These are phyloP conservation scores for Marasmius oreades DNA, from an alignment of 1,284 basidiomycete species.

Conservation along the genomic window DNA sequence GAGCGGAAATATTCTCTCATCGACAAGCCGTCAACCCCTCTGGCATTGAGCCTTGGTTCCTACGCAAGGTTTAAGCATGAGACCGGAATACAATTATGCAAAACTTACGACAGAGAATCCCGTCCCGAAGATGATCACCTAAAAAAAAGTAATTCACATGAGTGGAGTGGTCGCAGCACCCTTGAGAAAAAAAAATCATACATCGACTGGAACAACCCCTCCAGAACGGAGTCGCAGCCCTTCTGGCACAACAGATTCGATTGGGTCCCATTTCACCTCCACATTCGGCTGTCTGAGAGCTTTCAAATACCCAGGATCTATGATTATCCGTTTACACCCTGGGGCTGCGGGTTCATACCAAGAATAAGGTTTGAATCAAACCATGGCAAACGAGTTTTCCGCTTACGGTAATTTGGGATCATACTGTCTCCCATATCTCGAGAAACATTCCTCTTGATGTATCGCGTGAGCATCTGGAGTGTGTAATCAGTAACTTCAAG, in stretches of 20 bases:
- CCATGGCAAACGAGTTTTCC: neutral
- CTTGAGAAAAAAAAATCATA: neutral
- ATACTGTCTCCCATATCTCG: slow-evolving; percentile 40
- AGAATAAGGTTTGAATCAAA: neutral
- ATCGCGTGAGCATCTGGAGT: slow-evolving; percentile 32
- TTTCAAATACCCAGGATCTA: slow-evolving; percentile 51
- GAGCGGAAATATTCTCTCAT: slow-evolving; percentile 38
- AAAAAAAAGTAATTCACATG: neutral
- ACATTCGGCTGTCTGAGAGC: slow-evolving; percentile 51
- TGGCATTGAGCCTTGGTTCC: slow-evolving; percentile 32
- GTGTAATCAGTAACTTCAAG: too few relatives aligned
- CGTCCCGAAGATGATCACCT: slow-evolving; percentile 45
- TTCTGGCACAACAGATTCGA: slow-evolving; percentile 38
- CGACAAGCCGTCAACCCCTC: slow-evolving; percentile 35
- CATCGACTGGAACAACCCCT: slow-evolving; percentile 42
- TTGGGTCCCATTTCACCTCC: slow-evolving; percentile 40
- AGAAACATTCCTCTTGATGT: slow-evolving; percentile 44
- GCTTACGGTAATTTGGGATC: slow-evolving; percentile 46
- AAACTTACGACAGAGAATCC: slow-evolving; percentile 42
- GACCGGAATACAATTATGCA: neutral
- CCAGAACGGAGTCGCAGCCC: slow-evolving; percentile 48
- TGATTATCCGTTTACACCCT: slow-evolving; percentile 54
- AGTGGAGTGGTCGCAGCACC: neutral
- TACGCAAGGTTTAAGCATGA: slow-evolving; percentile 13
- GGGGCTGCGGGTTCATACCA: slow-evolving; percentile 32